Evolutionary conservation across 352 stramenopile species (phyloP), one percentile per base, ranked within the genome.

Genomic region (Albugo laibachii): DNA sequence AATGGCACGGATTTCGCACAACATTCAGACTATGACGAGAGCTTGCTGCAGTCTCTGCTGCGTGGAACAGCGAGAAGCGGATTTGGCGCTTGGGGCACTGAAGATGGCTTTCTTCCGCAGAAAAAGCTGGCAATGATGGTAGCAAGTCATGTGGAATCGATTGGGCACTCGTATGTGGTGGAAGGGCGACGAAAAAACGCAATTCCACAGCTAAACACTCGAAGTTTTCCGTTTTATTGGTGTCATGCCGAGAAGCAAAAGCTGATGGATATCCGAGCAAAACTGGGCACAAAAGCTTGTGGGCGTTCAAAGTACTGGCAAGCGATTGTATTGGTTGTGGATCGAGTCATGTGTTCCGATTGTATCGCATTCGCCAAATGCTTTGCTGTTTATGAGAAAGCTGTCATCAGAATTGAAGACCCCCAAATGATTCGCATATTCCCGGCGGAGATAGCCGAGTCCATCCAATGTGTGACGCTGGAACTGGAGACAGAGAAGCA

Each of bases 171-270:
- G 35, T 89, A 89, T 54, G 55, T 71, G 14, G 58, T 85, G 24
- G 73, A 89, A 53, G 73, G 57, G 35, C 79, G 77, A 45, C 64
- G 61, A 12, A 48, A 61, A 24, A 48, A 61, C 2, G 66, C 57
- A 13, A 48, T 61, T 13, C 65, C 56, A 0, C 69, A 77, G 20
- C 66, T 89, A 20, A 89, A 86, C 49, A 84, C 73, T 49, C 62
- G 76, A 11, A 89, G 76, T 48, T 89, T 86, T 48, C 85, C 78
- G 57, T 75, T 89, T 49, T 81, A 85, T 43, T 89, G 76, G 76
- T 86, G 76, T 47, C 76, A 89, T 50, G 76, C 76, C 2, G 76
- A 89, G 50, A 89, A 89, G 52, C 76, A 89, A 53, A 89, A 86
- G 53, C 54, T 86, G 20, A 60, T 82, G 47, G 71, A 89, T 44